Conservation (phyloP, 306 rosid species). For the Fagus sylvatica region DNA sequence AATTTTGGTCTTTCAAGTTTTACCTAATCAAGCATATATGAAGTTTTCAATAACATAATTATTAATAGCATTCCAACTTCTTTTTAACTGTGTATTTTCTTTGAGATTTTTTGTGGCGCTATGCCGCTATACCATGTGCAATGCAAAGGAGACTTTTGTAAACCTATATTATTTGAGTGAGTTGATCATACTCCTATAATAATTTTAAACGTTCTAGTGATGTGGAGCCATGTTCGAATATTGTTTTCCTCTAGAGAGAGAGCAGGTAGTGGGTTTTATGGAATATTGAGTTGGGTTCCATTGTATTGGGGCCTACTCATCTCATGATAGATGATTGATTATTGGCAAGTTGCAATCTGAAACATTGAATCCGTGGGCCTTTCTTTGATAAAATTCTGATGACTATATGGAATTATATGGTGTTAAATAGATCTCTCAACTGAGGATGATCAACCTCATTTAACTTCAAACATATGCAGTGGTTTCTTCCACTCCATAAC, state of each 20-base stretch:
- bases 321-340: slow-evolving; percentile 39
- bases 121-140: slow-evolving; percentile 70
- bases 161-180: slow-evolving; percentile 7
- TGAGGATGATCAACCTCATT: not conserved
- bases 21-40: not conserved
- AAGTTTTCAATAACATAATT: slow-evolving; percentile 13
- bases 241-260: not conserved
- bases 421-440: not conserved
- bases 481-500: too few species aligned
- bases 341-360: slow-evolving; percentile 39
- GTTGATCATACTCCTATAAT: slow-evolving; percentile 41
- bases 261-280: slow-evolving; percentile 29
- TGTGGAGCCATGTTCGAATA: slow-evolving; percentile 9
- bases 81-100: slow-evolving; percentile 24
- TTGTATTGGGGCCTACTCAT: slow-evolving; percentile 46
- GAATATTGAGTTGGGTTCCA: slow-evolving; percentile 32
- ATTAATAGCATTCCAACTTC: slow-evolving; percentile 15
- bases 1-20: too few species aligned
- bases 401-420: slow-evolving; percentile 23
- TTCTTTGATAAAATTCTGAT: slow-evolving; percentile 11
- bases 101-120: slow-evolving; percentile 21
- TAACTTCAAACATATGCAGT: not conserved
- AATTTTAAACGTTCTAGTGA: slow-evolving; percentile 33
- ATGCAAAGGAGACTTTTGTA: slow-evolving; percentile 25
- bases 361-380: slow-evolving; percentile 39